Conservation (phyloP, 768 basidiomycete genomes). For the Mycena epipterygia region DNA sequence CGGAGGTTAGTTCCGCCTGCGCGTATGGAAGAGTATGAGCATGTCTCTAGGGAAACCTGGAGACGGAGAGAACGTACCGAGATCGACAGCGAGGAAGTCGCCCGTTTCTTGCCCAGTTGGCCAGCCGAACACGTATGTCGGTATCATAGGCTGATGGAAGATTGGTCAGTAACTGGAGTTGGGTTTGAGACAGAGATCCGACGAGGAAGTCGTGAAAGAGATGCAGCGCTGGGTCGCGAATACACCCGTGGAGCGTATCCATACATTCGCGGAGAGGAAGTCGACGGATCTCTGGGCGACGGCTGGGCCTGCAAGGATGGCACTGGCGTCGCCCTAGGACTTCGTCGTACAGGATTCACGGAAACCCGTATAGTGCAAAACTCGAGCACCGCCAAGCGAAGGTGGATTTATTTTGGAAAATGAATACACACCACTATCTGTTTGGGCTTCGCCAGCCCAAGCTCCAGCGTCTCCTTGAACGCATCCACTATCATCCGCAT, state of each 20-base stretch:
- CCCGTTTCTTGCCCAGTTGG: slow-evolving; percentile 92
- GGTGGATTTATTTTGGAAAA: no score
- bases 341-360: no score
- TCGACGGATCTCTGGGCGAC: no score
- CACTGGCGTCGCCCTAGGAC: no score
- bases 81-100: slow-evolving; percentile 91
- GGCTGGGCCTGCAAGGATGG: no score
- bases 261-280: no score
- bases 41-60: not conserved
- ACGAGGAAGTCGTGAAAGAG: no score
- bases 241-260: no score
- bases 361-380: no score
- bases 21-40: slow-evolving; percentile 1
- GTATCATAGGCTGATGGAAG: slow-evolving; percentile 86
- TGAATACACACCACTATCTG: slow-evolving; percentile 86
- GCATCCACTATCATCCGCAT: slow-evolving; percentile 99
- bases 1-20: slow-evolving; percentile 97
- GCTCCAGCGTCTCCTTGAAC: slow-evolving; percentile 92
- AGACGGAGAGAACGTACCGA: slow-evolving; percentile 65
- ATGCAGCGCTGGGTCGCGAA: no score
- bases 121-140: slow-evolving; percentile 97
- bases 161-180: not conserved
- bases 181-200: not conserved
- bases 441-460: slow-evolving; percentile 83
- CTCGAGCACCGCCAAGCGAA: no score